phyloP scores from a whole-genome alignment of 148 eudicot genomes.

The Chenopodium berlandieri region DNA sequence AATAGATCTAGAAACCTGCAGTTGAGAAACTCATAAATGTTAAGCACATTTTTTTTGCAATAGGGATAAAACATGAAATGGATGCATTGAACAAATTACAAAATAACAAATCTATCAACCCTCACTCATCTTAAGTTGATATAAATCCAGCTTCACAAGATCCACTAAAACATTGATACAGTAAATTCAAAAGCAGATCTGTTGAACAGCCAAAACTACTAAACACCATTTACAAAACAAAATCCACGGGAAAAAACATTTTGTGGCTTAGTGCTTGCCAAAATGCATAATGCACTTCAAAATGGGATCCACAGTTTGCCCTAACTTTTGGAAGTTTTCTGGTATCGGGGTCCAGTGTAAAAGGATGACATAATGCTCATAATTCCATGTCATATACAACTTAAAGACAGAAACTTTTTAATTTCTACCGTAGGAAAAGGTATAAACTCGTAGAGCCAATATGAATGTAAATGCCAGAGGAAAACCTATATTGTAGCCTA shows the following conservation, averaged over 20 bases:
- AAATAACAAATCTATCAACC: neutral
- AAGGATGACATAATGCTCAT: neutral
- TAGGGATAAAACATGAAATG: neutral
- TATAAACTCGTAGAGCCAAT: neutral
- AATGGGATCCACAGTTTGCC: neutral
- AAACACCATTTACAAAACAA: neutral
- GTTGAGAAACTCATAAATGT: neutral
- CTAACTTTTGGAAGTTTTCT: neutral
- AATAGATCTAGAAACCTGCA: constrained; percentile 77
- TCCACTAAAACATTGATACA: neutral
- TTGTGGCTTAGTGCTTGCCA: neutral
- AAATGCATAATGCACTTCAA: neutral
- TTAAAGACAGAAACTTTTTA: neutral
- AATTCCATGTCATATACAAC: neutral
- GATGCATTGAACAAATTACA: neutral
- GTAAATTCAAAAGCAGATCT: no score
- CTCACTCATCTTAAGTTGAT: neutral
- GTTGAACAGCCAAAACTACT: neutral
- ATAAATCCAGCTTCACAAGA: neutral
- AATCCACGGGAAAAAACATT: neutral
- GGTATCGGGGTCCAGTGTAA: neutral
- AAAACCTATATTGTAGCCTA: neutral
- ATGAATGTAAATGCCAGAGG: neutral
- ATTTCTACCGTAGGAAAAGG: neutral
- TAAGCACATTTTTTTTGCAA: neutral